phyloP scores from a whole-genome alignment of 1,139 yeast genomes.

The Hansenula anomala region DNA sequence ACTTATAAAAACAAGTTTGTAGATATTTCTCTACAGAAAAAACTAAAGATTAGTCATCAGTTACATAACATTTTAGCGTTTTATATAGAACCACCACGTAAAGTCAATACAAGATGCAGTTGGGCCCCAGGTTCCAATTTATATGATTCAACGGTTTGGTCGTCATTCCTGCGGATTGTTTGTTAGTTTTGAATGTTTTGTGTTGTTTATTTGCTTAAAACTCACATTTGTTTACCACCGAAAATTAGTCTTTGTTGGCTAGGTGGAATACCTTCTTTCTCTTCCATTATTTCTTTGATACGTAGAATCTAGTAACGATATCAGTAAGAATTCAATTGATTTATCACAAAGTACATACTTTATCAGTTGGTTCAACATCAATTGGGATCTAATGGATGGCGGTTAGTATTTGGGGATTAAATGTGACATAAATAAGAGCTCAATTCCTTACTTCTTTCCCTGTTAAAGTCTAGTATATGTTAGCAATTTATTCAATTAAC shows the following conservation, averaged over 20 bases:
- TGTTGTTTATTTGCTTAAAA: conserved; percentile 13
- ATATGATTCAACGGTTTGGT: conserved; percentile 61
- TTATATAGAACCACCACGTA: conserved; percentile 65
- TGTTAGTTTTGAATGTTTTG: conserved; percentile 8
- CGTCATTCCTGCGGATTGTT: conserved; percentile 54
- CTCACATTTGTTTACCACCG: conserved; percentile 85
- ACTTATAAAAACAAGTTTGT: too few relatives aligned
- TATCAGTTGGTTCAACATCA: conserved; percentile 73
- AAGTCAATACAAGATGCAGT: conserved; percentile 81
- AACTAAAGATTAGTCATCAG: neutral
- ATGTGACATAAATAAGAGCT: neutral
- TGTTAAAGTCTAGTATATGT: conserved; percentile 47
- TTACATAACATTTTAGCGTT: neutral
- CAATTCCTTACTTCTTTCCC: conserved; percentile 67
- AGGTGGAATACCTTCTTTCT: conserved; percentile 97
- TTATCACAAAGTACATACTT: conserved; percentile 30
- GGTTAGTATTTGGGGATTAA: conserved; percentile 3
- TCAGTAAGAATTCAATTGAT: conserved; percentile 13
- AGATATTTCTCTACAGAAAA: too few relatives aligned
- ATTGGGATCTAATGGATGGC: conserved; percentile 76
- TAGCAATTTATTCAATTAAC: conserved; percentile 3
- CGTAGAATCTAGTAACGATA: conserved; percentile 46
- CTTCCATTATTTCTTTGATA: conserved; percentile 91
- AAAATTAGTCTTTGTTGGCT: conserved; percentile 89
- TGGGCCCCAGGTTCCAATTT: conserved; percentile 72